Conservation (phyloP, 345 rosid genomes). For the Syzygium jambos region DNA sequence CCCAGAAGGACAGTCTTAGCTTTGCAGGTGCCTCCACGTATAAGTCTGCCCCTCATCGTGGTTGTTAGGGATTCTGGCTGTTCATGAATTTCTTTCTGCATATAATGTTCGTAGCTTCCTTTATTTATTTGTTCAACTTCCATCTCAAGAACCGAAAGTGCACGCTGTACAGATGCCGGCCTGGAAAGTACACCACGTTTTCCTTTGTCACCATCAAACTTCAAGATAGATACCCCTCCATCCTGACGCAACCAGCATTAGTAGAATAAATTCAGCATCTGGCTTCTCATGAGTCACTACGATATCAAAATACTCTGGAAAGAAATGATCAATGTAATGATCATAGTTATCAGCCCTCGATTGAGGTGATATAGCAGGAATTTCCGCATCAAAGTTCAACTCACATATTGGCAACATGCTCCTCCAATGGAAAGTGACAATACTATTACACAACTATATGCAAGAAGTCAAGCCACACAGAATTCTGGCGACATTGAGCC, state of each 20-base stretch:
- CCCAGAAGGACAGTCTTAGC: conserved; percentile 84
- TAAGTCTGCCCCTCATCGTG: conserved; percentile 95
- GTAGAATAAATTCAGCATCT: background rate
- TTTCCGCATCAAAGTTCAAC: background rate
- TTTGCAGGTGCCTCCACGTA: conserved; percentile 82
- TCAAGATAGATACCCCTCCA: conserved; percentile 76
- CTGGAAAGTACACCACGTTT: conserved; percentile 38
- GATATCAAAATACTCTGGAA: background rate
- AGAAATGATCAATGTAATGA: background rate
- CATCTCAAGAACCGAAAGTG: conserved; percentile 91
- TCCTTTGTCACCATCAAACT: conserved; percentile 64
- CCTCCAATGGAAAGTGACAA: background rate
- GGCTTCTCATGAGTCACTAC: background rate
- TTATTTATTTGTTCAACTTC: conserved; percentile 97
- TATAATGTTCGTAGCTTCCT: conserved; percentile 85
- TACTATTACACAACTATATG: background rate
- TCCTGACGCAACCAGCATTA: conserved; percentile 29
- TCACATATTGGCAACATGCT: background rate
- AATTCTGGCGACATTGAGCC: background rate
- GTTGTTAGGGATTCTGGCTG: conserved; percentile 95
- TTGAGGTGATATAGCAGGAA: background rate
- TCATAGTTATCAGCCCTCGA: background rate
- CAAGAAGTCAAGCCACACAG: background rate
- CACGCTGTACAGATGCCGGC: conserved; percentile 88
- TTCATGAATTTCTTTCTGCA: conserved; percentile 99